Conservation (phyloP, 2,329 filamentous ascomycete species). For the Scedosporium apiospermum region DNA sequence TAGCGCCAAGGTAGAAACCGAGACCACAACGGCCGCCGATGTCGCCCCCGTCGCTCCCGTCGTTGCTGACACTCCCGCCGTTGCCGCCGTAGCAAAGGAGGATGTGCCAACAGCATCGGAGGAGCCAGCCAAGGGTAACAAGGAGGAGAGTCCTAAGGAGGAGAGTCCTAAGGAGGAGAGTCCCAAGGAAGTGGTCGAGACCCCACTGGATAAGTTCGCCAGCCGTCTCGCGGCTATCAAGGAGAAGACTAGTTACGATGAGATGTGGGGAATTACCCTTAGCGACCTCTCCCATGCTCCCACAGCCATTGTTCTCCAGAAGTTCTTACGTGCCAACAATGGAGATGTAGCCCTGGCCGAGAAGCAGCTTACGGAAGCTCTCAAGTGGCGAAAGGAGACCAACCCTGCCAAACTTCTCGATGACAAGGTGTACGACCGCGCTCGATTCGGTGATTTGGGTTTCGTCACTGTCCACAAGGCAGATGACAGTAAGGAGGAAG, state of each 20-base stretch:
- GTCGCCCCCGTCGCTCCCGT: slow-evolving; percentile 9
- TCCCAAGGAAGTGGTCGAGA: slow-evolving; percentile 15
- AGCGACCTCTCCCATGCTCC: slow-evolving; percentile 53
- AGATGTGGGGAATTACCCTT: slow-evolving; percentile 83
- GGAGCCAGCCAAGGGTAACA: slow-evolving; percentile 7
- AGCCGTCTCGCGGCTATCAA: slow-evolving; percentile 48
- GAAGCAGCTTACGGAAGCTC: slow-evolving; percentile 67
- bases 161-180: slow-evolving; percentile 9
- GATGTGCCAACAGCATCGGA: slow-evolving; percentile 13
- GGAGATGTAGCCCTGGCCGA: slow-evolving; percentile 64
- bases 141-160: background rate
- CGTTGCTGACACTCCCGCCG: slow-evolving; percentile 16
- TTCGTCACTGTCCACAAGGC: slow-evolving; percentile 66
- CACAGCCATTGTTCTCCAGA: slow-evolving; percentile 78
- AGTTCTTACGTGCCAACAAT: slow-evolving; percentile 86
- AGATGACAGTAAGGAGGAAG: slow-evolving; percentile 42
- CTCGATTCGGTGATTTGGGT: slow-evolving; percentile 69
- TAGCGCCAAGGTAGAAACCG: slow-evolving; percentile 8
- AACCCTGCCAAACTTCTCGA: slow-evolving; percentile 59
- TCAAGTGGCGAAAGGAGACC: slow-evolving; percentile 73
- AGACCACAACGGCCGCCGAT: slow-evolving; percentile 5
- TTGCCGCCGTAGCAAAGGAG: slow-evolving; percentile 21
- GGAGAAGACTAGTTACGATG: slow-evolving; percentile 48
- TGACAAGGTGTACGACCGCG: slow-evolving; percentile 52
- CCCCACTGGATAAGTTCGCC: slow-evolving; percentile 45